Evolutionary conservation across 192 early-diverging fungal species (phyloP), one percentile per base, ranked within the genome.

Genomic region (Linderina pennispora): DNA sequence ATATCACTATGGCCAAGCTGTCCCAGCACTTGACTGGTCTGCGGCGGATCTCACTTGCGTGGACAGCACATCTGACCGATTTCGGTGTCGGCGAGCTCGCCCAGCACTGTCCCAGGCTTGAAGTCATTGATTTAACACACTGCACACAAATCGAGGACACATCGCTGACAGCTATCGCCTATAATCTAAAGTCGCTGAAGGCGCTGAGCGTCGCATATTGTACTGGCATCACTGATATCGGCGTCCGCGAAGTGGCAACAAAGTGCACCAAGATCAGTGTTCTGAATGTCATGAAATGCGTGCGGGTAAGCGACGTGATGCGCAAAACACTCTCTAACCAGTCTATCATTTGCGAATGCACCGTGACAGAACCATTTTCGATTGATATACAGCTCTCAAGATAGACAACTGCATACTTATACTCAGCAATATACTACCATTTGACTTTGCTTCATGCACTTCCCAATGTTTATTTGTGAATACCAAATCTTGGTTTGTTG

Each of bases 1-100:
- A 78, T 42, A 81, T 81, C 22, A 72, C 74, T 25, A 61, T 81
- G 23, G 72, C 75, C 62, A 81, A 78, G 59, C 40, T 78, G 9
- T 55, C 71, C 3, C 61, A 65, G 51, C 68, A 74, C 48, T 65
- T 67, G 61, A 36, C 23, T 14, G 52, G 52, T 6, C 50, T 81
- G 43, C 64, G 53, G 6, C 61, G 76, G 2, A 43, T 81, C 4
- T 74, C 74, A 15, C 34, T 81, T 18, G 73, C 66, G n/a, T 81
- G 79, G 79, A 81, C 76, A n/a, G 45, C 54, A 10, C 60, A 67
- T 24, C 60, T 81, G 41, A 70, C 63, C 0, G 68, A 78, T 36
- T 78, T 81, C 58, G 72, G 76, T 7, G 53, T 81, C 28, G 40
- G 67, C 48, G 76, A 81, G 58, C 50, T 78, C 17, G 79, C 62